Evolutionary conservation across 2,329 filamentous ascomycete genomes (phyloP).

Genomic region (Fusarium haematococcum): DNA sequence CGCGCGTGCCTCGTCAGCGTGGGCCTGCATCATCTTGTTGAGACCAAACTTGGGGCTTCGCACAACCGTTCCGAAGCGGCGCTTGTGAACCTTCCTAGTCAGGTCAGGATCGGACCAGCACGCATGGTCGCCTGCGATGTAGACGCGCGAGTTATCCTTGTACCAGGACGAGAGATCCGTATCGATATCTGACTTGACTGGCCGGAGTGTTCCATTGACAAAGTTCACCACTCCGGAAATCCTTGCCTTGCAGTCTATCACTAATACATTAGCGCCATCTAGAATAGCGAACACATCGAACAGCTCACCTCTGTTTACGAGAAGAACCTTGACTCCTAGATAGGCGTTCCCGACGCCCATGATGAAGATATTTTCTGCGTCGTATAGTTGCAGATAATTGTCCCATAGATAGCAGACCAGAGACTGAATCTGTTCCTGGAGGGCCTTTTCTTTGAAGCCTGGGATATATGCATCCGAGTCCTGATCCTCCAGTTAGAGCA

Average conservation of each 20-base stretch:
- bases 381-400: conserved; percentile 88
- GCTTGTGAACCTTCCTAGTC: conserved; percentile 68
- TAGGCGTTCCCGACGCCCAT: conserved; percentile 93
- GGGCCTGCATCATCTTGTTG: conserved; percentile 67
- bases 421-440: conserved; percentile 74
- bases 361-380: conserved; percentile 81
- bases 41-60: conserved; percentile 62
- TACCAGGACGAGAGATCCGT: conserved; percentile 84
- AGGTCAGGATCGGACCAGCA: conserved; percentile 78
- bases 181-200: conserved; percentile 83
- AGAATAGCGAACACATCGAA: background rate
- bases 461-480: conserved; percentile 63
- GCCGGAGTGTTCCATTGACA: conserved; percentile 80
- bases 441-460: conserved; percentile 56
- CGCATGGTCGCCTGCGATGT: conserved; percentile 78
- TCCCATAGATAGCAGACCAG: conserved; percentile 93
- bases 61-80: conserved; percentile 69
- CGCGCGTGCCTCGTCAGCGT: conserved; percentile 62
- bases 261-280: conserved; percentile 22
- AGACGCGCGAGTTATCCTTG: conserved; percentile 82
- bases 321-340: conserved; percentile 81
- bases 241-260: conserved; percentile 71
- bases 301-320: conserved; percentile 77
- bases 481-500: conserved; percentile 43
- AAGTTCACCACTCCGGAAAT: conserved; percentile 84